Base-by-base conservation (phyloP, 768 basidiomycete genomes). In the Trichaptum fuscoviolaceum region DNA sequence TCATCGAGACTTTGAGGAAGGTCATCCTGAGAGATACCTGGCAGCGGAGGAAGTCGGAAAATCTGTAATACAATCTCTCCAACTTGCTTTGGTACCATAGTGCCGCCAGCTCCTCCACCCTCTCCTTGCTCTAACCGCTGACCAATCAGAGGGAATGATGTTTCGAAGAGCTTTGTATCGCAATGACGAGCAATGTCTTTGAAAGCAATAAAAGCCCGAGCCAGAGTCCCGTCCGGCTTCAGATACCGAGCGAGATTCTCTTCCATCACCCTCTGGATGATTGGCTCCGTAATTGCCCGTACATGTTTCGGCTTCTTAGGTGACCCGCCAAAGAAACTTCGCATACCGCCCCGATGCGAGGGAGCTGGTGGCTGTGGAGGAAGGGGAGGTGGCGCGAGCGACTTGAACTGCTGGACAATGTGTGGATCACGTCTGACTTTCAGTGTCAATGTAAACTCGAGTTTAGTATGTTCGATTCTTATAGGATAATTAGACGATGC, bases 1-100 rank as follows among this genome's bases (percentile, higher is more conserved):
- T 98, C 96, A 65, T 98, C 96, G 71, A 98, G 80, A 72, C 93
- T 95, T 75, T 95, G 91, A 17, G 96, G 96, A 23, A 98, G 80
- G 68, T 93, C 85, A 58, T 89, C 87, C 23, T 86, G 83, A 36
- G 86, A 77, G 24, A 97, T 80, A 20, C 94, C 93, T n/a, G 93
- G 91, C 60, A 98, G 76, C 2, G 95, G 87, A 0, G 96, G 96
- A 12, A 99, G 79, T 73, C 95, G 83, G 79, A 99, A 96, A 65
- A 98, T 78, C 77, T 98, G 95, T 64, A 98, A 78, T 15, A 93
- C 86, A 64, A 98, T 86, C 76, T 96, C 92, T 42, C 95, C 96
- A 24, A 95, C 83, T 73, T 93, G 88, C 66, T 87, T 73, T 62
- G 89, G 85, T 20, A 86, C 85, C 66, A 84, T 80, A 66, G 86